Conservation (phyloP, 345 rosid species). For the Boechera stricta region DNA sequence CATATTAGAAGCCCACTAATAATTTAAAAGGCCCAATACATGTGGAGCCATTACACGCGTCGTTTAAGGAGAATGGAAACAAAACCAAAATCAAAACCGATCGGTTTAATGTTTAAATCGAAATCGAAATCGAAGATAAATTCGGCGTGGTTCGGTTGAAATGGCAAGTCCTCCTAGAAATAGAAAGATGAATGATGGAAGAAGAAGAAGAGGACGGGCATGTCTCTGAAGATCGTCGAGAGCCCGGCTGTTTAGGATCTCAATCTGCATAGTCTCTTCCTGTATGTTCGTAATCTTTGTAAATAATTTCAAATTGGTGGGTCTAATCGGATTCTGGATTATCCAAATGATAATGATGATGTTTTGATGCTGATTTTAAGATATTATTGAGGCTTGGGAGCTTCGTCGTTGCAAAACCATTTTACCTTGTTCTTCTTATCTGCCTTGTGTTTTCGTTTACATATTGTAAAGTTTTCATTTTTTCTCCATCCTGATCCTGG, state of each 20-base stretch:
- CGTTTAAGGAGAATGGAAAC: background rate
- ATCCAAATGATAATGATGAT: background rate
- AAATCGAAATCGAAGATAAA: conserved; percentile 5
- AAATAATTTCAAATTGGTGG: background rate
- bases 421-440: background rate
- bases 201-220: background rate
- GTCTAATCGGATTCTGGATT: background rate
- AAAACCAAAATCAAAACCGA: no score
- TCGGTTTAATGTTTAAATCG: background rate
- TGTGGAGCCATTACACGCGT: background rate
- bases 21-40: background rate
- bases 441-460: background rate
- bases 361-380: background rate
- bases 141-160: background rate
- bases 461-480: conserved; percentile 5
- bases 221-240: background rate
- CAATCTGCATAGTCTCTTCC: background rate
- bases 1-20: background rate
- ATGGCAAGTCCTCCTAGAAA: conserved; percentile 30
- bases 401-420: background rate
- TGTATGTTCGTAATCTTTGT: background rate
- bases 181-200: conserved; percentile 29
- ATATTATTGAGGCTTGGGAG: background rate
- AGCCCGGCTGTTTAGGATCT: conserved; percentile 40
- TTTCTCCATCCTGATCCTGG: background rate